These are phyloP conservation scores for Aspergillus ruber DNA, from an alignment of 2,329 filamentous ascomycete genomes.

Conservation along the genomic window DNA sequence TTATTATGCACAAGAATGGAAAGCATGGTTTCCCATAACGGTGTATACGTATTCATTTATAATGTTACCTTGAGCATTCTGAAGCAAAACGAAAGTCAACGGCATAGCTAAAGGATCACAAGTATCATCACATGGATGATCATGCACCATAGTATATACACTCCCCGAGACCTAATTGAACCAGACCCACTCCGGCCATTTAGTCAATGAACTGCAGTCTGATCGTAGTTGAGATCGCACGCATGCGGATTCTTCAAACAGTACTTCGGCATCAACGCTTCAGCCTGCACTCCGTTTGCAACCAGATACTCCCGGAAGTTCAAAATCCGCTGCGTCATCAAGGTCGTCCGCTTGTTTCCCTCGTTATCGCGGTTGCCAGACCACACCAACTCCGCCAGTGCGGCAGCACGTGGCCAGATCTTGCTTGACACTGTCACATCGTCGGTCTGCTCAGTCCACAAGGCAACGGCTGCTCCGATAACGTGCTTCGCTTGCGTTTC, in stretches of 20 bases:
- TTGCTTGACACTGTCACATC: slow-evolving; percentile 45
- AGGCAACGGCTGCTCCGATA: slow-evolving; percentile 46
- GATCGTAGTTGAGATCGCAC: slow-evolving; percentile 51
- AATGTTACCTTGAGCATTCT: no score
- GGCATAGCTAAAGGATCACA: not conserved
- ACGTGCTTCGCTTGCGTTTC: slow-evolving; percentile 43
- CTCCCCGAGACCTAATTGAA: not conserved
- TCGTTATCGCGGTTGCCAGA: slow-evolving; percentile 47
- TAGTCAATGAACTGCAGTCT: slow-evolving; percentile 30
- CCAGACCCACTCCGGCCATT: not conserved
- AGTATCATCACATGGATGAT: not conserved
- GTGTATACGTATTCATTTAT: no score
- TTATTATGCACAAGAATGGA: no score
- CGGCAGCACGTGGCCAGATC: slow-evolving; percentile 53
- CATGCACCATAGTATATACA: not conserved
- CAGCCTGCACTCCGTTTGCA: slow-evolving; percentile 47
- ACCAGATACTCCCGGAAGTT: slow-evolving; percentile 57
- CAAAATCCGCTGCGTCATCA: slow-evolving; percentile 50
- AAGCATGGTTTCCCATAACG: no score
- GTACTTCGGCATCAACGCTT: slow-evolving; percentile 51
- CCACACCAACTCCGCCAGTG: slow-evolving; percentile 51
- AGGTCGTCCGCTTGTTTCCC: slow-evolving; percentile 47
- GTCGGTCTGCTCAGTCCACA: slow-evolving; percentile 53
- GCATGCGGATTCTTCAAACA: slow-evolving; percentile 53
- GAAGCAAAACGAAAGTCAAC: no score